These are phyloP conservation scores for Rubus parviflorus DNA, from an alignment of 306 rosid genomes.

Conservation along the genomic window DNA sequence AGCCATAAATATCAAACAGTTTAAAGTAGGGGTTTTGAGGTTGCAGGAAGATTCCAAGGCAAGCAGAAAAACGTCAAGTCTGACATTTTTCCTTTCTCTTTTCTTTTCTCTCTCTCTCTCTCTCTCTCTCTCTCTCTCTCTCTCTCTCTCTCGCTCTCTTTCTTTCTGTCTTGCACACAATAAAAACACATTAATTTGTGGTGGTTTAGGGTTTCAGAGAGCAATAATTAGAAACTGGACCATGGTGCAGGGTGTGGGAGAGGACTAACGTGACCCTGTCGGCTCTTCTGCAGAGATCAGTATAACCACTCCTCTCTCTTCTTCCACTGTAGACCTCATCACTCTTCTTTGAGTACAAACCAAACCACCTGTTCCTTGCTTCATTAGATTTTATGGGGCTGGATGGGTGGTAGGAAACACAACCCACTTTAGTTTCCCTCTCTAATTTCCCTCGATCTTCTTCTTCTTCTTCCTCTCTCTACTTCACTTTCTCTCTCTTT, in stretches of 20 bases:
- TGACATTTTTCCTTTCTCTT: not conserved
- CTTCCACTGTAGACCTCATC: constrained; percentile 19
- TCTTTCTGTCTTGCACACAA: constrained; percentile 23
- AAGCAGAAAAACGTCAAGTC: constrained; percentile 21
- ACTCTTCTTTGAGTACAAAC: constrained; percentile 38
- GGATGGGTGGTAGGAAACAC: constrained; percentile 88
- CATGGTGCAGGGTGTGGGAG: constrained; percentile 60
- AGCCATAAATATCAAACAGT: too few relatives aligned
- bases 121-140: constrained; percentile 2
- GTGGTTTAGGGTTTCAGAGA: constrained; percentile 47
- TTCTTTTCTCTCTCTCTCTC: not conserved
- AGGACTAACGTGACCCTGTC: constrained; percentile 83
- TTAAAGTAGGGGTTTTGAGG: constrained; percentile 6
- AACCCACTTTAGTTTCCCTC: constrained; percentile 4
- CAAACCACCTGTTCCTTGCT: constrained; percentile 44
- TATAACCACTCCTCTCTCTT: constrained; percentile 11
- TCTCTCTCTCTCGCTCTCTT: not conserved
- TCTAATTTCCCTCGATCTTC: not conserved
- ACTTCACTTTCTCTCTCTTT: constrained; percentile 13
- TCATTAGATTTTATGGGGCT: constrained; percentile 37
- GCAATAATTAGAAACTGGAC: constrained; percentile 71
- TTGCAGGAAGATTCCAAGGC: constrained; percentile 50
- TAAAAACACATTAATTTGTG: constrained; percentile 33
- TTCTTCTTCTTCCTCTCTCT: constrained; percentile 2
- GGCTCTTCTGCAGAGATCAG: constrained; percentile 50